Conservation (phyloP, 164 flowering plant genomes). For the Liriodendron chinense region DNA sequence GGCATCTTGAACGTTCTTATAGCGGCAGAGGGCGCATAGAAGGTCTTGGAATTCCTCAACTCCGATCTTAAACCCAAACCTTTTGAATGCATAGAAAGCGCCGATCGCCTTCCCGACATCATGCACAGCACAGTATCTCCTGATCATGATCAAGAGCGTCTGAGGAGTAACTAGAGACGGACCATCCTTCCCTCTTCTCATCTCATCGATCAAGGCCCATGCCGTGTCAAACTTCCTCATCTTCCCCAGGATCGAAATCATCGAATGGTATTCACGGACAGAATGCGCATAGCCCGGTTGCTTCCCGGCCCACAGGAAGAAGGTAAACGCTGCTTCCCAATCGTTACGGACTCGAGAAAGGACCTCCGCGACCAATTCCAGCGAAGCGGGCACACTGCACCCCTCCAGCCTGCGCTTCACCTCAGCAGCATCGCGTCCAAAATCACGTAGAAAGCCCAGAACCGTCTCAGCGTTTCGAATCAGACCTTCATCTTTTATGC, state of each 20-base stretch:
- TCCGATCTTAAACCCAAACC: conserved; percentile 47
- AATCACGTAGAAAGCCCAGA: conserved; percentile 27
- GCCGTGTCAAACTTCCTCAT: conserved; percentile 81
- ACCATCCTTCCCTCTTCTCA: conserved; percentile 44
- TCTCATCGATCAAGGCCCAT: conserved; percentile 78
- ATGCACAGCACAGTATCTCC: conserved; percentile 69
- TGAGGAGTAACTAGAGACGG: conserved; percentile 55
- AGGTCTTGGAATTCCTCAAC: conserved; percentile 70
- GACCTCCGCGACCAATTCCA: conserved; percentile 58
- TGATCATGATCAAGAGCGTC: conserved; percentile 75
- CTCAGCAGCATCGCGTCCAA: conserved; percentile 20
- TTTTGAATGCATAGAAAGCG: conserved; percentile 60
- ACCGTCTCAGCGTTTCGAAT: conserved; percentile 25
- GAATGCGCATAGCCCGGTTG: conserved; percentile 58
- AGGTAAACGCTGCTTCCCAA: conserved; percentile 72
- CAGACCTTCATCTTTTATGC: conserved; percentile 24
- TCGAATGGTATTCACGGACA: conserved; percentile 57
- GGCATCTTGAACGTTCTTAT: conserved; percentile 83
- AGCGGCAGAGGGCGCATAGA: conserved; percentile 73
- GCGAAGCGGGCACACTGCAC: conserved; percentile 37
- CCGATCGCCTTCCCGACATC: conserved; percentile 73
- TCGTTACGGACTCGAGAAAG: conserved; percentile 64
- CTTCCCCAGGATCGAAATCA: conserved; percentile 76
- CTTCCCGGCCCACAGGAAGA: conserved; percentile 84
- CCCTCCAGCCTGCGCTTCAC: conserved; percentile 44